These are phyloP conservation scores for Lyophyllum atratum DNA, from an alignment of 768 basidiomycete genomes.

Conservation along the genomic window DNA sequence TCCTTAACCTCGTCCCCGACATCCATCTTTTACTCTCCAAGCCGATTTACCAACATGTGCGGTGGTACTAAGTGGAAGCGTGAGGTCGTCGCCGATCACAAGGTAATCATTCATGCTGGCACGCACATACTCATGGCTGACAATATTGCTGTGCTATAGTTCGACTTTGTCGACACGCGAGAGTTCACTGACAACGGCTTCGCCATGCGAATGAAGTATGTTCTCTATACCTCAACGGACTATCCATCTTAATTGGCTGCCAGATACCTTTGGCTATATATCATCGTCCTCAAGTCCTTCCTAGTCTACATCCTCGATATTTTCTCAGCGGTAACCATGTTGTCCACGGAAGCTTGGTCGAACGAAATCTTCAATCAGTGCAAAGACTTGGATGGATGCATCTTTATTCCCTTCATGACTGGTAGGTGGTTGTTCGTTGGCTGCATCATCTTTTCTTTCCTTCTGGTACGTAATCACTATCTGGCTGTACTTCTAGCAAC, in stretches of 20 bases:
- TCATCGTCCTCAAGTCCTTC: constrained; percentile 93
- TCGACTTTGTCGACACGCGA: constrained; percentile 93
- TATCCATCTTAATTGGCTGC: neutral
- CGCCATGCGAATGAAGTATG: constrained; percentile 84
- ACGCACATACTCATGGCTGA: constrained; percentile 21
- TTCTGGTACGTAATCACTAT: constrained; percentile 61
- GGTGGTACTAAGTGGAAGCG: constrained; percentile 92
- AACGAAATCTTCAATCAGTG: constrained; percentile 89
- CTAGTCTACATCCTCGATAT: constrained; percentile 97
- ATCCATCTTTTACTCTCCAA: constrained; percentile 18
- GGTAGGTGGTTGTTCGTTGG: constrained; percentile 98
- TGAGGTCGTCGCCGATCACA: constrained; percentile 97
- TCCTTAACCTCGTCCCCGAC: constrained; percentile 22
- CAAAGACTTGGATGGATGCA: constrained; percentile 61
- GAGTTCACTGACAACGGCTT: constrained; percentile 92
- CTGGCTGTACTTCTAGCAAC: constrained; percentile 4
- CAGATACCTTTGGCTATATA: constrained; percentile 92
- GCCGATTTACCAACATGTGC: constrained; percentile 48
- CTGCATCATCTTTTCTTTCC: constrained; percentile 98
- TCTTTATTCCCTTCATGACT: constrained; percentile 83
- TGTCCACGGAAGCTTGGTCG: constrained; percentile 87
- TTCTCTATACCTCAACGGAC: constrained; percentile 8
- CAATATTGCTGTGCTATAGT: constrained; percentile 50
- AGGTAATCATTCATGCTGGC: constrained; percentile 50
- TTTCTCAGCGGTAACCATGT: constrained; percentile 96